phyloP scores from a whole-genome alignment of 2,329 filamentous ascomycete genomes.

The Ophiocordyceps camponoti-rufipedis region DNA sequence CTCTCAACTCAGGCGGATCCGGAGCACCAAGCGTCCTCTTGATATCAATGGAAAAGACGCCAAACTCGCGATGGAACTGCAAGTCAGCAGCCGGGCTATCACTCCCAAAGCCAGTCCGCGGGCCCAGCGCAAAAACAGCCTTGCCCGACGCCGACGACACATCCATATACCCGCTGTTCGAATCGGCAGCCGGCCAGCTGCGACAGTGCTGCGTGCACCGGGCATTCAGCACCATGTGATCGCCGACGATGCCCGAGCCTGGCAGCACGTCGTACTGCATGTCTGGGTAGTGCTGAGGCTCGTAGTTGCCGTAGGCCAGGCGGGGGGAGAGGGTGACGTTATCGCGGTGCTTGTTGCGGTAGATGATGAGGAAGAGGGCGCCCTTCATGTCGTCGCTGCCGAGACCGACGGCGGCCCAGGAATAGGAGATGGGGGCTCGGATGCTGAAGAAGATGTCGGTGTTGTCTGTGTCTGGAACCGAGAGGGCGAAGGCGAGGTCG shows the following conservation, averaged over 20 bases:
- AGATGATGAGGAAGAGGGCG: constrained; percentile 35
- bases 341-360: constrained; percentile 24
- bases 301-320: constrained; percentile 27
- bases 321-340: constrained; percentile 40
- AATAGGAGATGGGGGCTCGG: constrained; percentile 22
- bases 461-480: constrained; percentile 25
- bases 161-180: constrained; percentile 25
- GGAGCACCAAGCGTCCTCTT: constrained; percentile 26
- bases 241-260: constrained; percentile 28
- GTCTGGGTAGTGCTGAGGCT: constrained; percentile 27
- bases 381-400: constrained; percentile 32
- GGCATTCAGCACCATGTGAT: constrained; percentile 28
- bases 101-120: constrained; percentile 21
- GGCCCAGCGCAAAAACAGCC: constrained; percentile 39
- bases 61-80: constrained; percentile 33
- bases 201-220: constrained; percentile 32
- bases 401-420: constrained; percentile 37
- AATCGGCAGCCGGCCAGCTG: constrained; percentile 21
- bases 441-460: constrained; percentile 36
- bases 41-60: constrained; percentile 37
- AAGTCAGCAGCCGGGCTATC: constrained; percentile 24
- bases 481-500: constrained; percentile 29
- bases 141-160: constrained; percentile 24
- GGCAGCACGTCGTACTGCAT: constrained; percentile 24
- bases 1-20: constrained; percentile 21